Conservation (phyloP, 2,329 filamentous ascomycete species). For the Fonsecaea pugnacius region DNA sequence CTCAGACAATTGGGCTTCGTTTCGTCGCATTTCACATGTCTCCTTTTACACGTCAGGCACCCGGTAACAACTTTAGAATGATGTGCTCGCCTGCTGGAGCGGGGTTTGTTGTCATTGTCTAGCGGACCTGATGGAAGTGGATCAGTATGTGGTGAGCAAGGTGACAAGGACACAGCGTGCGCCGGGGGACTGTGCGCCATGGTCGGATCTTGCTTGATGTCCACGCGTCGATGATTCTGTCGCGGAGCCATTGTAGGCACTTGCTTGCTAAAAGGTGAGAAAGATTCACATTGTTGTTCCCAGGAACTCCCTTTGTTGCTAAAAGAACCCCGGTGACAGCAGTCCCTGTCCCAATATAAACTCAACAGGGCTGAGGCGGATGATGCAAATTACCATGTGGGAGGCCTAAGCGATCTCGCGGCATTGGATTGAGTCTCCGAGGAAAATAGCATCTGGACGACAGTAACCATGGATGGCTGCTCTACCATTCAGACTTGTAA, state of each 20-base stretch:
- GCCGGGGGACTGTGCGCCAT: neutral
- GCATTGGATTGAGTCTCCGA: neutral
- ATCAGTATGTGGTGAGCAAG: neutral
- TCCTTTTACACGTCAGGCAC: neutral
- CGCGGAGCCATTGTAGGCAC: neutral
- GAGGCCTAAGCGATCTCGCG: neutral
- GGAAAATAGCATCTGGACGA: neutral
- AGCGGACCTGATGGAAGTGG: neutral
- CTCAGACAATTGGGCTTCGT: neutral
- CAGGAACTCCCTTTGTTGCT: neutral
- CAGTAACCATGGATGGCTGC: neutral
- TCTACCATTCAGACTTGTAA: neutral
- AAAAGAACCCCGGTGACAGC: neutral
- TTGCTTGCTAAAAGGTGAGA: neutral
- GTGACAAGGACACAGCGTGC: neutral
- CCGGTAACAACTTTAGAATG: neutral
- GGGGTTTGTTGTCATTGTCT: neutral
- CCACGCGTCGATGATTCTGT: neutral
- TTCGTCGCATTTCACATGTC: neutral
- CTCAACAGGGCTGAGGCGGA: neutral
- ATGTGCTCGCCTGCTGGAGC: neutral
- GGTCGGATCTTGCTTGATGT: neutral
- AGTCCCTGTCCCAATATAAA: neutral
- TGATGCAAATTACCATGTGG: neutral
- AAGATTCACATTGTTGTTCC: neutral